A percentile compares a stretch with the other conserved stretches of the same genome.
phyloP scores from a whole-genome alignment of 1,139 yeast genomes.

The Chernovozyma aurita region DNA sequence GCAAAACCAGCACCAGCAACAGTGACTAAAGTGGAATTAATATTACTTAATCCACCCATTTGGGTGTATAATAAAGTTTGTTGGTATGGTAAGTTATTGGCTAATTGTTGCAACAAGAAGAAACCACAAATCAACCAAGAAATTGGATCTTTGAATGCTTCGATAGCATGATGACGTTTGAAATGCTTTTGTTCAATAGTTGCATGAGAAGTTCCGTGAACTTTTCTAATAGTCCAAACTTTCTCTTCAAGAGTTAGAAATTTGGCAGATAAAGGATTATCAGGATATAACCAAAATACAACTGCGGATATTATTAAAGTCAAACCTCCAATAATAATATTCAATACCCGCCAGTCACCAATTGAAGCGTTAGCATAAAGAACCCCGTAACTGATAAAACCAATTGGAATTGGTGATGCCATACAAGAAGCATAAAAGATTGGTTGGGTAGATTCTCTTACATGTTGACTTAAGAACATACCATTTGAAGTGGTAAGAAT shows the following conservation, averaged over 20 bases:
- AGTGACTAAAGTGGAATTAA: conserved; percentile 47
- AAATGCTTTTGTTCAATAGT: conserved; percentile 42
- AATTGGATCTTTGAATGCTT: conserved; percentile 43
- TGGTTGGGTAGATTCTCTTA: conserved; percentile 38
- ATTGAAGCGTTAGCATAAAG: conserved; percentile 21
- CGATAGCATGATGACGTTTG: conserved; percentile 39
- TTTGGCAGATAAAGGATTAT: conserved; percentile 38
- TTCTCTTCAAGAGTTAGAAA: conserved; percentile 35
- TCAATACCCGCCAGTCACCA: conserved; percentile 34
- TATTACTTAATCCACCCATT: conserved; percentile 36
- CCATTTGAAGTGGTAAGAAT: conserved; percentile 34
- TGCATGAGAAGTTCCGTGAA: conserved; percentile 32
- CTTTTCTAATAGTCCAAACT: conserved; percentile 42
- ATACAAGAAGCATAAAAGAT: conserved; percentile 42
- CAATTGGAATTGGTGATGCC: conserved; percentile 40
- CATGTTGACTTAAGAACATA: conserved; percentile 40
- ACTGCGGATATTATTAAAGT: conserved; percentile 28
- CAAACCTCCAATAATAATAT: conserved; percentile 40
- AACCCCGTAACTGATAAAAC: conserved; percentile 44
- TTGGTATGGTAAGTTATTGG: conserved; percentile 46
- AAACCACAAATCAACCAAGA: conserved; percentile 41
- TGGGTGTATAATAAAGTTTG: conserved; percentile 38
- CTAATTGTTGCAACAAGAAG: conserved; percentile 37
- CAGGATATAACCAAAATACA: conserved; percentile 34
- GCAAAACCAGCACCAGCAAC: conserved; percentile 49